A percentile compares a stretch with the other conserved stretches of the same genome.
phyloP scores from a whole-genome alignment of 1,284 basidiomycete genomes.

The Heterobasidion occidentale region DNA sequence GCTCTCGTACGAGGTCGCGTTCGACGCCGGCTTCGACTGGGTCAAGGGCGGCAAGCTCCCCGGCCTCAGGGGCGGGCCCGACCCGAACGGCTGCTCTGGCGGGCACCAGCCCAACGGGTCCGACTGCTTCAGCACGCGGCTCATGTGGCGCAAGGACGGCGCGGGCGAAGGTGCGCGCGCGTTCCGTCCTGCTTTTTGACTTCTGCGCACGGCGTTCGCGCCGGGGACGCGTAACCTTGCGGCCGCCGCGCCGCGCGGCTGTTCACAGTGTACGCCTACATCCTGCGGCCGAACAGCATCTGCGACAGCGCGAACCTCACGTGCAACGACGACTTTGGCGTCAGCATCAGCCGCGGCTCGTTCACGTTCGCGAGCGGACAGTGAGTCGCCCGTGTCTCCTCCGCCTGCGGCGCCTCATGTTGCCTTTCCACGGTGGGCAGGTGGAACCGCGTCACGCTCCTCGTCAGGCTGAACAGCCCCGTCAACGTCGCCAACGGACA shows the following conservation, averaged over 20 bases:
- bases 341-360: conserved; percentile 30
- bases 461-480: conserved; percentile 54
- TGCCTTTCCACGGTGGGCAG: conserved; percentile 19
- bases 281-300: conserved; percentile 38
- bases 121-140: conserved; percentile 36
- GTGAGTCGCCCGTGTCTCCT: conserved; percentile 28
- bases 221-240: neutral
- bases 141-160: conserved; percentile 37
- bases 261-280: conserved; percentile 57
- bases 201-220: neutral
- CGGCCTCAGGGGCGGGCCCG: conserved; percentile 35
- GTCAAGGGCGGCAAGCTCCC: conserved; percentile 42
- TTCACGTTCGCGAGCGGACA: conserved; percentile 37
- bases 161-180: conserved; percentile 31
- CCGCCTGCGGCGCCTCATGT: neutral
- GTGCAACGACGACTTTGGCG: conserved; percentile 37
- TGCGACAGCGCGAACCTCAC: conserved; percentile 16
- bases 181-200: neutral
- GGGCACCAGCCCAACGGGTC: conserved; percentile 30
- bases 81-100: conserved; percentile 30
- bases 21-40: conserved; percentile 45
- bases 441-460: conserved; percentile 50
- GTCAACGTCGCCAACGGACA: conserved; percentile 48
- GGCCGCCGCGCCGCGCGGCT: conserved; percentile 2
- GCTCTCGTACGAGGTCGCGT: conserved; percentile 65